Base-by-base conservation (phyloP, 805 yeast genomes). In the Wickerhamomyces pijperi region DNA sequence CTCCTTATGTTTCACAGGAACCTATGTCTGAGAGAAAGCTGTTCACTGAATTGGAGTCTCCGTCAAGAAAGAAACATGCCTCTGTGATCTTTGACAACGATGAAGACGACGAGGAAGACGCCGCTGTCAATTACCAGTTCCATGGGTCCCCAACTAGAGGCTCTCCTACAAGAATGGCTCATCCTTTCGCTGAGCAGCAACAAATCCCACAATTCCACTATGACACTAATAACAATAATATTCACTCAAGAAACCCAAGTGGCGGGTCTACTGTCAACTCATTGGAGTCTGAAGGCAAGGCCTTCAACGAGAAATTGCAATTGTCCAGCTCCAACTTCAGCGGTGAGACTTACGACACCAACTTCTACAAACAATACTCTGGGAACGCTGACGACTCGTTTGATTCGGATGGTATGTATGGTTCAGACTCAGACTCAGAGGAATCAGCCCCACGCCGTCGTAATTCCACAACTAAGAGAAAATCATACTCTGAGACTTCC, bases 11-110 rank as follows among this genome's bases (percentile, higher is more conserved):
- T 63, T 12, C 39, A 33, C 32, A 74, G 11, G n/a, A 31, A 14
- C 33, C 33, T 6, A 16, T 17, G 19, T 31, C 83, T 7, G 74
- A 82, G 9, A 67, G 94, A 58, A 78, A 84, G 33, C 72, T 70
- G 37, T 80, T 70, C 49, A 79, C 92, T 3, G 63, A 74, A 39
- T 60, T 74, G 47, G 88, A 83, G 55, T 78, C 94, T 0, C 92
- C 94, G 28, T 71, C 66, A 40, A 72, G 87, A 54, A 68, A 68
- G 33, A 64, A 61, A 32, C 70, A 68, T 32, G 65, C 66, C 4
- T 67, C 78, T 5, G 62, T 77, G 4, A 58, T 71, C 13, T 67
- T 78, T 36, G 62, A 66, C 21, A 65, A 65, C 39, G 64, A 65
- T 38, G 61, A 57, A 14, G 61, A 56, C 16, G 65, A 65, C 35